Base-by-base conservation (phyloP, 306 rosid genomes). In the Sophora flavescens region DNA sequence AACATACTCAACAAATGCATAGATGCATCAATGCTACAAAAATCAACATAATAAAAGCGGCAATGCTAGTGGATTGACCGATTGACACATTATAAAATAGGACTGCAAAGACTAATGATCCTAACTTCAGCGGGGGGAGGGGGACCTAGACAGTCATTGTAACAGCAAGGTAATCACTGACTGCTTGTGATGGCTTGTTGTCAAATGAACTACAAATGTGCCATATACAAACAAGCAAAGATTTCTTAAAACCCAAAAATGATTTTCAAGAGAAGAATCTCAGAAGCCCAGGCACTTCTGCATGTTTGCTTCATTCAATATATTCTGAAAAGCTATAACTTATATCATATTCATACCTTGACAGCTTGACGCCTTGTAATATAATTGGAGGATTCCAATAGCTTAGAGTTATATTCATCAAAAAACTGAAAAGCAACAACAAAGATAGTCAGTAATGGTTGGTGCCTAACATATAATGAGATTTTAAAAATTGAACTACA, bases 311-410 rank as follows among this genome's bases (percentile, higher is more conserved):
- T 16, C 26, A 61, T 54, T 47, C 14, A 64, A 41, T 76, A 41
- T 50, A 30, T 30, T 77, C 42, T 44, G 61, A 69, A 22, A 48
- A 61, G 56, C 32, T 58, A 75, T 63, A 70, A 76, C 62, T 51
- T 32, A 32, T 42, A 28, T 16, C 87, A 74, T 86, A 93, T 97
- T 16, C 87, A 74, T 86, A 93, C 98, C 98, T 90, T 93, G 69
- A 90, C 88, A 78, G 98, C 98, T 83, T 89, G 98, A 52, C 98
- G 89, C 84, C 96, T 88, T 72, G 98, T 93, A 72, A 93, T 91
- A 83, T 93, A 93, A 82, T 93, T 91, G 69, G 92, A 48, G 51
- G 98, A 93, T 77, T 91, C 98, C 80, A 93, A 79, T 67, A 93
- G 82, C 88, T 93, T 93, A 18, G 91, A 84, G 86, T 90, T 91